Conservation (phyloP, 2,329 filamentous ascomycete species). For the Aspergillus quadrilineatus region DNA sequence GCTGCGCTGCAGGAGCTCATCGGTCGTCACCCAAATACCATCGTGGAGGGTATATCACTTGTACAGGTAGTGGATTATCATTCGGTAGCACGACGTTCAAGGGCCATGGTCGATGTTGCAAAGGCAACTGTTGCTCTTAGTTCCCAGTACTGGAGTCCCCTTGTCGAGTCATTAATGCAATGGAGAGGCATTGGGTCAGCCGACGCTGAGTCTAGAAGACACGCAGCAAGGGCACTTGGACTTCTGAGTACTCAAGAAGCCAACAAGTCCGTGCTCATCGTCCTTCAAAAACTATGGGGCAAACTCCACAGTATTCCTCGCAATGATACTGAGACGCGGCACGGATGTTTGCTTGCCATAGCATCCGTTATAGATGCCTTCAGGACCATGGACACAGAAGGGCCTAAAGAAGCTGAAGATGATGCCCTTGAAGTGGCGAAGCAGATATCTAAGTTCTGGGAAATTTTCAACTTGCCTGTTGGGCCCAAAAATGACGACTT, state of each 20-base stretch:
- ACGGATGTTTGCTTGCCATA: constrained; percentile 45
- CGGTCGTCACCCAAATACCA: constrained; percentile 83
- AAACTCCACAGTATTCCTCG: constrained; percentile 39
- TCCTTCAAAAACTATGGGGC: constrained; percentile 34
- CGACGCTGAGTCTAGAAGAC: constrained; percentile 70
- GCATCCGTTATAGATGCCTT: constrained; percentile 39
- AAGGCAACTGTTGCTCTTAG: constrained; percentile 66
- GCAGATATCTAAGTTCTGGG: constrained; percentile 37
- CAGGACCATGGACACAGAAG: constrained; percentile 19
- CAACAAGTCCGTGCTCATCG: constrained; percentile 31
- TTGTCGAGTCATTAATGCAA: constrained; percentile 69
- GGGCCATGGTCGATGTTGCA: constrained; percentile 77
- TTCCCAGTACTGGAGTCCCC: constrained; percentile 62
- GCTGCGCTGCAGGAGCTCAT: constrained; percentile 93
- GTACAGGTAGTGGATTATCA: constrained; percentile 94
- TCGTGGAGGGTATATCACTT: constrained; percentile 76
- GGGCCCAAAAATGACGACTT: constrained; percentile 40
- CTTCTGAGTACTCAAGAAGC: constrained; percentile 35
- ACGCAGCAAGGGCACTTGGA: constrained; percentile 70
- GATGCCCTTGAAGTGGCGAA: constrained; percentile 28
- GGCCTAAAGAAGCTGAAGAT: constrained; percentile 20
- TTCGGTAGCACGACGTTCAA: constrained; percentile 79
- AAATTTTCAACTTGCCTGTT: constrained; percentile 35
- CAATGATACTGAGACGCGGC: constrained; percentile 43
- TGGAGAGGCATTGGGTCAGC: constrained; percentile 88